Evolutionary conservation across 2,329 filamentous ascomycete species (phyloP).

Genomic region (Sphaerulina musiva): DNA sequence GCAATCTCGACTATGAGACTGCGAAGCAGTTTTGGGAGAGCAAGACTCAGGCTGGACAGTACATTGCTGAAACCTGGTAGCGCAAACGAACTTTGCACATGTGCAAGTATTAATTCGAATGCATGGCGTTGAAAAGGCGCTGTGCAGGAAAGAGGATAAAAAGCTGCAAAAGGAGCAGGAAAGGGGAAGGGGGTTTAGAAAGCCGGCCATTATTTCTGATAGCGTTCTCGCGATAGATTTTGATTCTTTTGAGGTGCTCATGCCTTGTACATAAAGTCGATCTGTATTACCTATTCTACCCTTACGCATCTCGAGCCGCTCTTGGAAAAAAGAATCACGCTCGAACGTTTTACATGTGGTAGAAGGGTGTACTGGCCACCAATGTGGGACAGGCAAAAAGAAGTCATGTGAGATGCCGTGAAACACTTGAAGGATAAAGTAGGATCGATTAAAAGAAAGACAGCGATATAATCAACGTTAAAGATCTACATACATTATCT

Average conservation of each 20-base stretch:
- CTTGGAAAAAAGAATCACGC: too few relatives aligned
- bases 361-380: too few relatives aligned
- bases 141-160: too few relatives aligned
- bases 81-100: background rate
- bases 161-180: background rate
- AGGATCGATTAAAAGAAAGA: too few relatives aligned
- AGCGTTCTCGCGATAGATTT: slow-evolving; percentile 16
- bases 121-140: background rate
- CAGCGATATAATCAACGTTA: too few relatives aligned
- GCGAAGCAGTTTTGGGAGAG: slow-evolving; percentile 81
- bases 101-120: background rate
- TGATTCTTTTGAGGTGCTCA: background rate
- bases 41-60: slow-evolving; percentile 89
- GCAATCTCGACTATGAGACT: slow-evolving; percentile 73
- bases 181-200: background rate
- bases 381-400: too few relatives aligned
- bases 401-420: too few relatives aligned
- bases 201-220: slow-evolving; percentile 7
- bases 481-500: too few relatives aligned
- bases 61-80: slow-evolving; percentile 63
- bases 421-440: too few relatives aligned
- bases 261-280: too few relatives aligned
- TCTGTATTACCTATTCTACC: too few relatives aligned
- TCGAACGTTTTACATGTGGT: background rate
- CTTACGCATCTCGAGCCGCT: too few relatives aligned